A percentile compares a stretch with the other conserved stretches of the same genome.
phyloP scores from a whole-genome alignment of 441 rosid species.

The Corymbia citriodora region DNA sequence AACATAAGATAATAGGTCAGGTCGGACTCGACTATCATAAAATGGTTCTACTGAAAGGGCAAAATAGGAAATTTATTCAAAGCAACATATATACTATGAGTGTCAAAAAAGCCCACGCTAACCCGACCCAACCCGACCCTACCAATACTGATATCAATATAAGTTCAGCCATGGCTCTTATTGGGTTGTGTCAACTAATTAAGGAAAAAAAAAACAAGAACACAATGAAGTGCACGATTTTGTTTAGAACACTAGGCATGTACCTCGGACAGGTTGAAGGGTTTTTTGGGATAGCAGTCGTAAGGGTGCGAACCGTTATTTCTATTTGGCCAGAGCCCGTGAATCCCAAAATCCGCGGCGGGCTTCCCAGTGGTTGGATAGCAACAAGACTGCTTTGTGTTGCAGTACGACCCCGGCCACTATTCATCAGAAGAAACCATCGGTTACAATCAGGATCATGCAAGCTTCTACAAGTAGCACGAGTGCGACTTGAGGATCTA shows the following conservation, averaged over 20 bases:
- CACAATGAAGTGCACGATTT: background rate
- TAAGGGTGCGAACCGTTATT: slow-evolving; percentile 76
- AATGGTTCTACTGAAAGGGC: background rate
- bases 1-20: no score
- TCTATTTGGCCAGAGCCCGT: slow-evolving; percentile 92
- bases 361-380: slow-evolving; percentile 89
- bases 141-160: background rate
- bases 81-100: no score
- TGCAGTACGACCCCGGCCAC: slow-evolving; percentile 98
- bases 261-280: slow-evolving; percentile 55
- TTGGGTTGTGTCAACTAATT: background rate
- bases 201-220: background rate
- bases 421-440: background rate
- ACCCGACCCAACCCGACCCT: no score
- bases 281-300: slow-evolving; percentile 50
- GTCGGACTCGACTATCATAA: background rate
- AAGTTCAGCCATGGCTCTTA: background rate
- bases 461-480: background rate
- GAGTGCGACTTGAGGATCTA: background rate
- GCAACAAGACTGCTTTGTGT: slow-evolving; percentile 57
- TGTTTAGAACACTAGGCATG: background rate
- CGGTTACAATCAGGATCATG: background rate
- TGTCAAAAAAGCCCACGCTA: no score
- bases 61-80: no score
- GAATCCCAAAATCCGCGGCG: slow-evolving; percentile 76